Evolutionary conservation across 768 basidiomycete species (phyloP).

Genomic region (Leccinum rimulosum): DNA sequence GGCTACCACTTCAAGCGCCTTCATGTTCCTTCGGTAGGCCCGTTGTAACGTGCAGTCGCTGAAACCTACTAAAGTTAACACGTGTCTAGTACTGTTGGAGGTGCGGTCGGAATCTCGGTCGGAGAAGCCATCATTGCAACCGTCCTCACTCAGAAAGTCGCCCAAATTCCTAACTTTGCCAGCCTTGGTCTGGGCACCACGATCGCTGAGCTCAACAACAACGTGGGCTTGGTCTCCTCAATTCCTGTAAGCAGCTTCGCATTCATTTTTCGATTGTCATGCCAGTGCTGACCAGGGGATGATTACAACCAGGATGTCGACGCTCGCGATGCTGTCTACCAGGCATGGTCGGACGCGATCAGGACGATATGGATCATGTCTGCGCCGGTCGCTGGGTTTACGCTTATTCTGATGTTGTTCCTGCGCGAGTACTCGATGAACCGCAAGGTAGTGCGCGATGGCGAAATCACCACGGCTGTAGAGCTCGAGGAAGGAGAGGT

Average conservation of each 20-base stretch:
- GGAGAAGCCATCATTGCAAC: constrained; percentile 71
- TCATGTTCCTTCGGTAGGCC: constrained; percentile 63
- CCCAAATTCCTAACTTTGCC: constrained; percentile 31
- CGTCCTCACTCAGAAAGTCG: constrained; percentile 39
- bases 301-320: constrained; percentile 41
- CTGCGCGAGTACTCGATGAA: constrained; percentile 60
- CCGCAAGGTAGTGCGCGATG: constrained; percentile 44
- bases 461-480: constrained; percentile 21
- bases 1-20: constrained; percentile 75
- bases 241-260: constrained; percentile 16
- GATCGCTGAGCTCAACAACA: constrained; percentile 43
- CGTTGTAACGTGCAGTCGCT: background rate
- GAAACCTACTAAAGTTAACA: background rate
- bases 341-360: constrained; percentile 67
- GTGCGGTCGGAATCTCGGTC: constrained; percentile 72
- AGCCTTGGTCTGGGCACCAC: constrained; percentile 36
- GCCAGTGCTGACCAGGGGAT: background rate
- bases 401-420: constrained; percentile 52
- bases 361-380: constrained; percentile 62
- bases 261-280: background rate
- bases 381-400: constrained; percentile 54
- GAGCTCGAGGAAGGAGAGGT: constrained; percentile 31
- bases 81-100: constrained; percentile 57
- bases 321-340: constrained; percentile 48
- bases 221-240: constrained; percentile 41